phyloP scores from a whole-genome alignment of 2,329 filamentous ascomycete genomes.

The Fusarium chlamydosporum region DNA sequence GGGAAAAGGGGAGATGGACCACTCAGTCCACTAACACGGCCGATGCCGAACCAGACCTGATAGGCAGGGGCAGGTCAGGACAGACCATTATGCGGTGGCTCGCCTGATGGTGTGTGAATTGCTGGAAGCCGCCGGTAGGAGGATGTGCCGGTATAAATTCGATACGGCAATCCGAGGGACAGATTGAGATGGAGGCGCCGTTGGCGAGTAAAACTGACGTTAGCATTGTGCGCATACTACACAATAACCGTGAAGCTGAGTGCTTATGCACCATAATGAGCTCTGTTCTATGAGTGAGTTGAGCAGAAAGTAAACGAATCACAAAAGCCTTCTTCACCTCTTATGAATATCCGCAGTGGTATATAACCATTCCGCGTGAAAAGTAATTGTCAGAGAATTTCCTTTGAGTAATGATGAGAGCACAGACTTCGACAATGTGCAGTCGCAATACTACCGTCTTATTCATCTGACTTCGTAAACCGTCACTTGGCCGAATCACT shows the following conservation, averaged over 20 bases:
- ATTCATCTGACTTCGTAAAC: background rate
- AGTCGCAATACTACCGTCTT: too few species aligned
- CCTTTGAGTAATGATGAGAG: background rate
- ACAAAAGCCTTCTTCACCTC: background rate
- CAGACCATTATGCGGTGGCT: constrained; percentile 43
- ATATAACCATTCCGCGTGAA: background rate
- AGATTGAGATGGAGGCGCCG: background rate
- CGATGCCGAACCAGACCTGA: constrained; percentile 44
- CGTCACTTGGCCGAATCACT: background rate
- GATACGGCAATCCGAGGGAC: constrained; percentile 1
- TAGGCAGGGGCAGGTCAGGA: constrained; percentile 27
- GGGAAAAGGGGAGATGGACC: constrained; percentile 22
- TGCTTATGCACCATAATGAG: background rate
- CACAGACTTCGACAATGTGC: too few species aligned
- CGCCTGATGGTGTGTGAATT: constrained; percentile 30
- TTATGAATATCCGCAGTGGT: background rate
- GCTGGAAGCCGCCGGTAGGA: constrained; percentile 21
- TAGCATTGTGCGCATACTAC: background rate
- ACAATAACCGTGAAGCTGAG: constrained; percentile 18
- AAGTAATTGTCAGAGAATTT: background rate
- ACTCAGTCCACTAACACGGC: constrained; percentile 45
- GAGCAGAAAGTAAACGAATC: background rate
- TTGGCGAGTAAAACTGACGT: constrained; percentile 10
- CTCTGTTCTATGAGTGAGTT: too few species aligned
- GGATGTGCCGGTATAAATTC: constrained; percentile 33